Percentiles rank a stretch among this genome's conserved stretches.
phyloP scores from a whole-genome alignment of 192 early-diverging fungal species.

The Polychytrium aggregatum region DNA sequence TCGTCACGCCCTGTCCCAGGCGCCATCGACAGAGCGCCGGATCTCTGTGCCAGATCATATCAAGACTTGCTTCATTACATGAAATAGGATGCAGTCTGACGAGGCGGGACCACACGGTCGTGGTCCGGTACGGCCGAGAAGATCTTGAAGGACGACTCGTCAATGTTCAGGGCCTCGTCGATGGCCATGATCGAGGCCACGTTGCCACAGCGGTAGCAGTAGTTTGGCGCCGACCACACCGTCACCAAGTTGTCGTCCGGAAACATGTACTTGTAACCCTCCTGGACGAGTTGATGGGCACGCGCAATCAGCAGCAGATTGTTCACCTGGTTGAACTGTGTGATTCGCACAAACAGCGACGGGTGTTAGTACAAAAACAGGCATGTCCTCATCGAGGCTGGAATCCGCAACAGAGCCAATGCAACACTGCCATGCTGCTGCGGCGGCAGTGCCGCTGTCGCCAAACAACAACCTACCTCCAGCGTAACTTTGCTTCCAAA shows the following conservation, averaged over 20 bases:
- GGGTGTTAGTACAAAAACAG: not conserved
- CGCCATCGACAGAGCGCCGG: too few species aligned
- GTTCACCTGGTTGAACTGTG: slow-evolving; percentile 80
- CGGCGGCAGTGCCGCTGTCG: not conserved
- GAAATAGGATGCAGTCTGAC: slow-evolving; percentile 39
- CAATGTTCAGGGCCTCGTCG: slow-evolving; percentile 56
- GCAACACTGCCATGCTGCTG: not conserved
- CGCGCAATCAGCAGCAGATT: slow-evolving; percentile 78
- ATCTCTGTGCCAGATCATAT: too few species aligned
- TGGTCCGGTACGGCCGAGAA: slow-evolving; percentile 94
- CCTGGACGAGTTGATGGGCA: slow-evolving; percentile 96
- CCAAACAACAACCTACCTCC: slow-evolving; percentile 41
- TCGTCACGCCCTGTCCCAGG: too few species aligned
- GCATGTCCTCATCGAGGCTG: not conserved
- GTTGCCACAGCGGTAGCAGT: slow-evolving; percentile 55
- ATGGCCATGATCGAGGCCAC: slow-evolving; percentile 50
- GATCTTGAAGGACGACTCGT: slow-evolving; percentile 85
- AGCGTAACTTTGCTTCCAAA: slow-evolving; percentile 91
- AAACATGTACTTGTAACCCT: slow-evolving; percentile 96
- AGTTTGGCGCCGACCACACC: slow-evolving; percentile 77
- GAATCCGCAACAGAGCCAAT: too few species aligned
- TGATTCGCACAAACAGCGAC: not conserved
- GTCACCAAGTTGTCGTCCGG: slow-evolving; percentile 88
- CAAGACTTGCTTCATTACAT: too few species aligned
- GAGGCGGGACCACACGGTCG: slow-evolving; percentile 48